Base-by-base conservation (phyloP, 2,329 filamentous ascomycete genomes). In the Sporothrix phasma region DNA sequence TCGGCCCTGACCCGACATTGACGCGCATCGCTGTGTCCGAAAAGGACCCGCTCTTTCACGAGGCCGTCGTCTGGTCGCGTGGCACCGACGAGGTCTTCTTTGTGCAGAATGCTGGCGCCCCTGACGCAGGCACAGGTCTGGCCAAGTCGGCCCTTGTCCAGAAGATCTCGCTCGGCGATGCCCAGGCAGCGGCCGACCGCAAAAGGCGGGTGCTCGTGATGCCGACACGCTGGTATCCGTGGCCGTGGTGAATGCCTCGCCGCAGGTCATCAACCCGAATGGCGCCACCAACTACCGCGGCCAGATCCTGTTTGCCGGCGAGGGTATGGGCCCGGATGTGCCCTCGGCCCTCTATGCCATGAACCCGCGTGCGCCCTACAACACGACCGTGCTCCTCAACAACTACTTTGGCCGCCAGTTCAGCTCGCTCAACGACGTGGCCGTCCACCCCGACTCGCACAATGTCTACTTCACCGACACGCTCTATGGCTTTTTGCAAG, bases 381-480 rank as follows among this genome's bases (percentile, higher is more conserved):
- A 82, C 68, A 79, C 78, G 0, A 80, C 79, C 4, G 78, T 79
- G 0, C 73, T 88, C 13, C 64, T 87, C 17, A 84, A 84, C 68
- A 84, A 82, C 71, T 88, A 77, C 70, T 83, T 83, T 59, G 83
- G 84, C 19, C 78, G 83, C 2, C 76, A 80, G 46, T 87, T 86
- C 73, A 84, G 80, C 70, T 85, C 83, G 0, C 72, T 85, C 11
- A 86, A 86, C 67, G 84, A 87, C 66, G 76, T 83, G 0, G 76
- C 78, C 1, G 70, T 84, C 63, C 78, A 85, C 67, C 77, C 83
- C 34, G 71, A 72, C 11, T 84, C 80, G 64, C 77, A 78, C n/a
- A 79, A 83, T 29, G 74, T 87, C n/a, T 88, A 85, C 75, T 87
- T 88, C 69, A 87, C 84, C 1, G 84, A 88, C 65, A 80, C 82